These are phyloP conservation scores for Pyrus betulifolia DNA, from an alignment of 306 rosid species.

Conservation along the genomic window DNA sequence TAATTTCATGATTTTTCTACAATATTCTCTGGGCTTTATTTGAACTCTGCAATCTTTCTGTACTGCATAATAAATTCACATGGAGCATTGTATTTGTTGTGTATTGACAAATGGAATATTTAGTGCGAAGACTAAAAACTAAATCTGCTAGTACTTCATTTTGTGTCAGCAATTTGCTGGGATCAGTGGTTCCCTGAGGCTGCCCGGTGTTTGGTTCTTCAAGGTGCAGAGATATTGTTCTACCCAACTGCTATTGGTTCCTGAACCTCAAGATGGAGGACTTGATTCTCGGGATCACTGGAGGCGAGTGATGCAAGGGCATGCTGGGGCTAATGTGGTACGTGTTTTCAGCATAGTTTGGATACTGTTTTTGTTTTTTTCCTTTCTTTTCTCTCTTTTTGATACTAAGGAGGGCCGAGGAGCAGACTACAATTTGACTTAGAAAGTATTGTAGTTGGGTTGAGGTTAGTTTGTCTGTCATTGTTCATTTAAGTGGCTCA, in stretches of 20 bases:
- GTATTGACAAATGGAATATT: neutral
- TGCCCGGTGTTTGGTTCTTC: slow-evolving; percentile 91
- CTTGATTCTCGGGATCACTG: slow-evolving; percentile 89
- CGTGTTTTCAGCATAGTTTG: slow-evolving; percentile 2
- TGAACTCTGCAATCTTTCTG: neutral
- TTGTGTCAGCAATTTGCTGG: slow-evolving; percentile 85
- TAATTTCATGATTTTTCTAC: neutral
- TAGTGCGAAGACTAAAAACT: slow-evolving; percentile 2
- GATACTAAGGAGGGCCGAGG: neutral
- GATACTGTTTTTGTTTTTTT: neutral
- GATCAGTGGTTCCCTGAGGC: slow-evolving; percentile 99
- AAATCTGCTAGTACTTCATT: slow-evolving; percentile 13
- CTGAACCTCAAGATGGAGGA: slow-evolving; percentile 78
- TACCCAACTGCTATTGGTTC: slow-evolving; percentile 98
- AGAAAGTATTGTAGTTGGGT: neutral
- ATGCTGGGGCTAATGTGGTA: slow-evolving; percentile 94
- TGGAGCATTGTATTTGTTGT: neutral
- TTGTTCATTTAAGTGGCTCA: neutral
- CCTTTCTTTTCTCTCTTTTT: neutral
- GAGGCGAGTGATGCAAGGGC: slow-evolving; percentile 97
- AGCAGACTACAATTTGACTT: neutral
- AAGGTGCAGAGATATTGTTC: slow-evolving; percentile 93
- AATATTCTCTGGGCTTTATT: neutral
- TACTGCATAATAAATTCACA: neutral
- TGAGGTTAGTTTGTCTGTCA: neutral